Conservation (phyloP, 1,139 yeast genomes). For the Debaryomycetaceae sp. region DNA sequence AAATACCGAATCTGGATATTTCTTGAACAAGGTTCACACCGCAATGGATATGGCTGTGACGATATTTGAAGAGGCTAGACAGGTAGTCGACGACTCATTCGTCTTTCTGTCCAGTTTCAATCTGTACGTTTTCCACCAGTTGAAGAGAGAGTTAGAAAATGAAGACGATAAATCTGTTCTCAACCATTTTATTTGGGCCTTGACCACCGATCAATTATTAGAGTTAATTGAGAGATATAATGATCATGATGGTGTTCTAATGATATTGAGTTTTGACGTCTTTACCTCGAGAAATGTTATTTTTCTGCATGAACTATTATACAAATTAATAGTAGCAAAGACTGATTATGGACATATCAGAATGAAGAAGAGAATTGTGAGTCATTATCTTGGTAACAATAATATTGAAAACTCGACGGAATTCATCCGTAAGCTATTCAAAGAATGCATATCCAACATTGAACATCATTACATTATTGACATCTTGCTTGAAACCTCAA, state of each 20-base stretch:
- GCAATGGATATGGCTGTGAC: neutral
- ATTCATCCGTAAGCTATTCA: neutral
- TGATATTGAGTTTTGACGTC: slow-evolving; percentile 1
- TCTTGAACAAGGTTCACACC: neutral
- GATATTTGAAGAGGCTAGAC: neutral
- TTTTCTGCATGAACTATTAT: neutral
- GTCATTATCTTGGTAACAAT: neutral
- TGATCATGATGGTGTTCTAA: slow-evolving; percentile 1
- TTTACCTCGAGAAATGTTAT: neutral
- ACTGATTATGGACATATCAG: neutral
- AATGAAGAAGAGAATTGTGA: neutral
- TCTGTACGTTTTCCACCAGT: slow-evolving; percentile 1
- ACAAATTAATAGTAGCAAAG: neutral
- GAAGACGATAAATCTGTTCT: slow-evolving; percentile 3
- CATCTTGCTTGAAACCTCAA: neutral
- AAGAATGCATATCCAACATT: neutral
- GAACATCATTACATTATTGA: neutral
- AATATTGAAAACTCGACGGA: neutral
- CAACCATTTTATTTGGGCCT: slow-evolving; percentile 20
- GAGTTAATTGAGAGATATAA: slow-evolving; percentile 1
- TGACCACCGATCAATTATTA: slow-evolving; percentile 15
- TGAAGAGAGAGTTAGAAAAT: neutral
- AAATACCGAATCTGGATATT: slow-evolving; percentile 1
- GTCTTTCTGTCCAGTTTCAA: neutral
- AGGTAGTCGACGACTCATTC: neutral